Evolutionary conservation across 352 stramenopile genomes (phyloP), one percentile per base, ranked within the genome.

Genomic region (Phytophthora sansomeana): DNA sequence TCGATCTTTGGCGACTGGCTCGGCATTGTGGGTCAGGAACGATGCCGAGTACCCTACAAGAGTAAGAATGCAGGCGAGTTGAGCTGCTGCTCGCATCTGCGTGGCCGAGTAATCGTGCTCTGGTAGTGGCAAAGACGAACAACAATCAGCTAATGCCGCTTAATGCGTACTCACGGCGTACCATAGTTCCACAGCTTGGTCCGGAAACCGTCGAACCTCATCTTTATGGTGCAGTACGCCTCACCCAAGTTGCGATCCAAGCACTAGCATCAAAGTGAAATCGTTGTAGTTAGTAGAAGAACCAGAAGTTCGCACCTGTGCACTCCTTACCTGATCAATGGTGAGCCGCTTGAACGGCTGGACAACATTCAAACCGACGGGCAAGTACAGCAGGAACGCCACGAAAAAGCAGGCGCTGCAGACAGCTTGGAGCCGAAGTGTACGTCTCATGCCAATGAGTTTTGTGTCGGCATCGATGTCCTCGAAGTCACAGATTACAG

Each of bases 321-420:
- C 19, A 43, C 35, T 35, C 21, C 21, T 21, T 51, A 80, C 74
- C 67, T 79, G 35, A 7, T 65, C 38, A 48, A 87, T 79, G 6
- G 80, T 83, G 32, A 91, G 72, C 16, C 72, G 74, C 32, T 78
- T 62, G 38, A 77, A 78, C 3, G 53, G 42, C 58, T 80, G 60
- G 26, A 85, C 60, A 42, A 89, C 39, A 16, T 67, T 76, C 3
- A 89, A 64, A 0, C 83, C 77, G 43, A 91, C 75, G 1, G 83
- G 83, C 30, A 90, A 42, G 32, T 91, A 91, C 11, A 91, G 56
- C 61, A 90, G 19, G 60, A 91, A 91, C 11, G 83, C 78, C 38
- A 86, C 48, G 26, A 87, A 81, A 48, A 90, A 90, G 51, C 83
- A 56, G 6, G 30, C 30, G 0, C 70, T 67, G 39, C 65, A 79